A percentile compares a stretch with the other conserved stretches of the same genome.
phyloP scores from a whole-genome alignment of 2,329 filamentous ascomycete species.

The Diaporthe citriasiana region DNA sequence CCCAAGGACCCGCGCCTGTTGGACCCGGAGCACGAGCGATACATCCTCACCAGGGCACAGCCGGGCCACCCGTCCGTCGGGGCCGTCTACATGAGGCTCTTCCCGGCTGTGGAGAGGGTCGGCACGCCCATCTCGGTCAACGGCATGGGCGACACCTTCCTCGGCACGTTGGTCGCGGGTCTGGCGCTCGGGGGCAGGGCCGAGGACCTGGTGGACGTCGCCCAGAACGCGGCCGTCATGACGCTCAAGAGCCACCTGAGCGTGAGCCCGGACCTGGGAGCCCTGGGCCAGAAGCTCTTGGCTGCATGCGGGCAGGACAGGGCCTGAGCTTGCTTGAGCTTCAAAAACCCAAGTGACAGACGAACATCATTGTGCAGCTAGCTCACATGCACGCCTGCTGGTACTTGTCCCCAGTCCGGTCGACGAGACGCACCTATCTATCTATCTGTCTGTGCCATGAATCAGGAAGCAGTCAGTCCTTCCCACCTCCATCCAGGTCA shows the following conservation, averaged over 20 bases:
- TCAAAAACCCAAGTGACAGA: too few species aligned
- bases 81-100: constrained; percentile 85
- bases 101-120: constrained; percentile 76
- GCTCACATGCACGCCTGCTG: not conserved
- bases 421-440: not conserved
- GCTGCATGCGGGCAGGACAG: constrained; percentile 59
- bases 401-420: not conserved
- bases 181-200: constrained; percentile 72
- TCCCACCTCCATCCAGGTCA: not conserved
- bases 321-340: too few species aligned
- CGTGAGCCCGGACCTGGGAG: constrained; percentile 73
- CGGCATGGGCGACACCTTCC: constrained; percentile 92
- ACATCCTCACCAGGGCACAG: constrained; percentile 77
- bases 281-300: constrained; percentile 58
- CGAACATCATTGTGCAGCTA: not conserved
- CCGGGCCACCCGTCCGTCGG: constrained; percentile 69
- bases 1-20: constrained; percentile 77
- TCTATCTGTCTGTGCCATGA: not conserved
- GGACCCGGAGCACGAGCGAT: constrained; percentile 73
- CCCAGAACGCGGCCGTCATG: constrained; percentile 84
- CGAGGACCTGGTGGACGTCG: constrained; percentile 78
- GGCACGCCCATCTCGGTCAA: constrained; percentile 89
- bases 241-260: constrained; percentile 82
- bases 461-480: not conserved
- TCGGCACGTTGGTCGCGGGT: constrained; percentile 86